Evolutionary conservation across 306 rosid species (phyloP).

Genomic region (Cicer cuneatum): DNA sequence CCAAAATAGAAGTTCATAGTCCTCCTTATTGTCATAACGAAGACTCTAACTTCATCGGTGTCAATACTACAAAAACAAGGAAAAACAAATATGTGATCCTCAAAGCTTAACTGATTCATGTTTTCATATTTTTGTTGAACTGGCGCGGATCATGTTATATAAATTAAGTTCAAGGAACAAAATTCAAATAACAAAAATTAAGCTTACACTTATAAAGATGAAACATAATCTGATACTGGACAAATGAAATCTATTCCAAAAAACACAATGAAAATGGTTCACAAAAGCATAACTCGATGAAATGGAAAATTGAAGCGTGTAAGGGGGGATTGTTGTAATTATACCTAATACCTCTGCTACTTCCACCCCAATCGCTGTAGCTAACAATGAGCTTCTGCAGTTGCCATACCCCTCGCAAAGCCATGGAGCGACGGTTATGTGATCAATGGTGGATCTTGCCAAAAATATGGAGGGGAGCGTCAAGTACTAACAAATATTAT

Average conservation of each 20-base stretch:
- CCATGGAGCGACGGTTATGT: slow-evolving; percentile 52
- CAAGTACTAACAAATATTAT: too few species aligned
- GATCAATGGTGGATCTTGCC: too few species aligned
- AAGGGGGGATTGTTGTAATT: not conserved
- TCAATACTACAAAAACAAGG: too few species aligned
- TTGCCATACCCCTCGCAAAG: slow-evolving; percentile 91
- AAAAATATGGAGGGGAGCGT: too few species aligned
- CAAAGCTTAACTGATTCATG: not conserved
- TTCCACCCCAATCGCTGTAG: slow-evolving; percentile 88
- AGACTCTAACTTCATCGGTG: too few species aligned
- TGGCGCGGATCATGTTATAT: not conserved
- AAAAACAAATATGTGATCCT: not conserved
- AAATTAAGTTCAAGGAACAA: too few species aligned
- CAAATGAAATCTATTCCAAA: not conserved
- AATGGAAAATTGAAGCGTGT: not conserved
- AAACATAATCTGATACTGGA: too few species aligned
- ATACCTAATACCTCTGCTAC: slow-evolving; percentile 90
- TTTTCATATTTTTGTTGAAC: not conserved
- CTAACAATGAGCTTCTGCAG: slow-evolving; percentile 79
- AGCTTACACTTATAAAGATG: too few species aligned
- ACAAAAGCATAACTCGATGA: not conserved
- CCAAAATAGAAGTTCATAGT: too few species aligned
- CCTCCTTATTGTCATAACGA: too few species aligned
- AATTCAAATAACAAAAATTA: not conserved
- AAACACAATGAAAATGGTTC: not conserved